Evolutionary conservation across 768 basidiomycete species (phyloP).

Genomic region (Paxillus rubicundulus): DNA sequence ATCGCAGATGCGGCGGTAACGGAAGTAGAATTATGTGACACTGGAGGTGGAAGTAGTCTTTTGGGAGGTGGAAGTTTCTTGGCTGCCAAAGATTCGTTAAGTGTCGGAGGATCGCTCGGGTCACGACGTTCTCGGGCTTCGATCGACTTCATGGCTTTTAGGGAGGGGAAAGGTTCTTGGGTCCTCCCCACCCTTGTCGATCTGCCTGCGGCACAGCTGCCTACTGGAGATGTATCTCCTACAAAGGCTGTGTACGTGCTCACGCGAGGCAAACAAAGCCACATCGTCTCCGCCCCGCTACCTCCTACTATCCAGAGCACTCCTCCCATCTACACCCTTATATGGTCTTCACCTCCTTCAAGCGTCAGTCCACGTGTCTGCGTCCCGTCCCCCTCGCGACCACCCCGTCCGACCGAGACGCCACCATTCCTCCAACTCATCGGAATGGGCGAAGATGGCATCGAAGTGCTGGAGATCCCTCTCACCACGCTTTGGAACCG

Average conservation of each 20-base stretch:
- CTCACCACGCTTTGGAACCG: slow-evolving; percentile 43
- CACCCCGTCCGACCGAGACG: slow-evolving; percentile 13
- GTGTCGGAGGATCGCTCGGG: slow-evolving; percentile 21
- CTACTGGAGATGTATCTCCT: slow-evolving; percentile 17
- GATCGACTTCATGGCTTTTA: slow-evolving; percentile 42
- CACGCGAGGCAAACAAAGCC: slow-evolving; percentile 67
- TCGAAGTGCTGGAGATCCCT: slow-evolving; percentile 71
- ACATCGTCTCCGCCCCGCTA: slow-evolving; percentile 65
- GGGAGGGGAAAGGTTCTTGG: slow-evolving; percentile 32
- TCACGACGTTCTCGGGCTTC: slow-evolving; percentile 40
- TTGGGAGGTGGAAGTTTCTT: slow-evolving; percentile 21
- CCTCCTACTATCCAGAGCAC: slow-evolving; percentile 46
- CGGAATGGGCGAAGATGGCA: slow-evolving; percentile 64
- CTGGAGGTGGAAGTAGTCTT: slow-evolving; percentile 9
- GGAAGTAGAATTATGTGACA: slow-evolving; percentile 64
- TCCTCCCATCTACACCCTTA: slow-evolving; percentile 52
- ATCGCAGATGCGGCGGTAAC: slow-evolving; percentile 77
- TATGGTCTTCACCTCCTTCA: slow-evolving; percentile 60
- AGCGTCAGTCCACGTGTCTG: slow-evolving; percentile 54
- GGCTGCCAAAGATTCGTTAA: slow-evolving; percentile 23
- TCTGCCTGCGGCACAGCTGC: slow-evolving; percentile 19
- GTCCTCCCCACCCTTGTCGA: slow-evolving; percentile 26
- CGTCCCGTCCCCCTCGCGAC: slow-evolving; percentile 25
- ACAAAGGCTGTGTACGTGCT: slow-evolving; percentile 55
- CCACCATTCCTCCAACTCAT: slow-evolving; percentile 62